phyloP scores from a whole-genome alignment of 192 early-diverging fungal genomes.

The Rhizophagus prolifer region DNA sequence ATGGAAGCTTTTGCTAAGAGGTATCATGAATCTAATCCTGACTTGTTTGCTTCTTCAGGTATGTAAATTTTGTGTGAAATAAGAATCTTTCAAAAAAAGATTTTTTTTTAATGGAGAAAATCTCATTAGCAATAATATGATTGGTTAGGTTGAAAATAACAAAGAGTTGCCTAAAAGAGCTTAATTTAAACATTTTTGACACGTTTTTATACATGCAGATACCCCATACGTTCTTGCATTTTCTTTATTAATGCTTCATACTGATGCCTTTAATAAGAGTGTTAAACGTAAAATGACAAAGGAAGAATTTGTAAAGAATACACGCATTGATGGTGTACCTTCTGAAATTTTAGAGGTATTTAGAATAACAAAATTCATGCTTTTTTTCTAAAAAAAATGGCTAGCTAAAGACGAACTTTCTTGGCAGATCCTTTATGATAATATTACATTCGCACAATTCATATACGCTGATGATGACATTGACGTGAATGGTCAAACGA shows the following conservation, averaged over 20 bases:
- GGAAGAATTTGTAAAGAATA: slow-evolving; percentile 71
- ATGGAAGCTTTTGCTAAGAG: slow-evolving; percentile 71
- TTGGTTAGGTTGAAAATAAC: no score
- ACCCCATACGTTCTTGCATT: slow-evolving; percentile 76
- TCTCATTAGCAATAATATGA: no score
- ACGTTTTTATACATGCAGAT: slow-evolving; percentile 42
- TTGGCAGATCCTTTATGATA: slow-evolving; percentile 57
- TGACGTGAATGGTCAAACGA: slow-evolving; percentile 42
- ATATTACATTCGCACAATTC: slow-evolving; percentile 55
- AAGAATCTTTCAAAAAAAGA: no score
- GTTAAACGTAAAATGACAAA: slow-evolving; percentile 82
- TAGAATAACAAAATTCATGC: no score
- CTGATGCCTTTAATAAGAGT: slow-evolving; percentile 83
- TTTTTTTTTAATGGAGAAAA: no score
- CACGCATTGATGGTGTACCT: slow-evolving; percentile 69
- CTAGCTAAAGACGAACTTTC: not conserved
- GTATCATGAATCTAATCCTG: slow-evolving; percentile 69
- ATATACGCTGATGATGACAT: slow-evolving; percentile 55
- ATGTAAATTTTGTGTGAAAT: not conserved
- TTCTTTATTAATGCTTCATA: slow-evolving; percentile 80
- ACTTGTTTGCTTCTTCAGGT: slow-evolving; percentile 56
- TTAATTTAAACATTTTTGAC: no score
- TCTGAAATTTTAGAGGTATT: slow-evolving; percentile 70
- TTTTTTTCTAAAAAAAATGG: not conserved
- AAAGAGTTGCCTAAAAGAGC: no score